Conservation (phyloP, 2,329 filamentous ascomycete genomes). For the Fusarium armeniacum region DNA sequence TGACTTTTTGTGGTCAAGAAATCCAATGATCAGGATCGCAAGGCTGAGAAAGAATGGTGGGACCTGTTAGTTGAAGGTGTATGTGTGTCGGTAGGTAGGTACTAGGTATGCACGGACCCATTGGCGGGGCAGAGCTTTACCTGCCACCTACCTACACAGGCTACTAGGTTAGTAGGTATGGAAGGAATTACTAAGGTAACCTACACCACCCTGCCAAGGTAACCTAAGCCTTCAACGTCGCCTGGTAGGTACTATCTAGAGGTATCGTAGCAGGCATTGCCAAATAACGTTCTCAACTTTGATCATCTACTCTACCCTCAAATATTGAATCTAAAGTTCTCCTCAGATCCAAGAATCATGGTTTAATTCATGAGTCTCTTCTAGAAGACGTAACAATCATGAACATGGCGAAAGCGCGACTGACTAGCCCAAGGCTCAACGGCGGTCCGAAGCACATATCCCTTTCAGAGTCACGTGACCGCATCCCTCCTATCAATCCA, state of each 20-base stretch:
- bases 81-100: background rate
- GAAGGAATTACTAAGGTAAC: too few relatives aligned
- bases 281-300: background rate
- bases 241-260: background rate
- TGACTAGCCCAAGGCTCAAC: background rate
- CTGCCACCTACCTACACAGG: background rate
- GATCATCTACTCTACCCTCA: background rate
- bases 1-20: constrained; percentile 13
- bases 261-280: background rate
- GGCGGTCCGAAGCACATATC: background rate
- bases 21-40: constrained; percentile 30
- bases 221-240: too few relatives aligned
- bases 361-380: background rate
- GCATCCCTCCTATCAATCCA: constrained; percentile 28
- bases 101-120: constrained; percentile 37
- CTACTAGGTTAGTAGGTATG: too few relatives aligned
- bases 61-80: constrained; percentile 30
- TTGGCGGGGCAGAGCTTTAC: constrained; percentile 46
- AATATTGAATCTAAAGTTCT: background rate
- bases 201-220: background rate
- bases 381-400: background rate
- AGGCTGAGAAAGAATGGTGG: constrained; percentile 48
- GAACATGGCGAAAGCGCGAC: background rate
- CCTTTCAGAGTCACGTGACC: constrained; percentile 54
- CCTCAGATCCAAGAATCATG: background rate